Evolutionary conservation across 768 basidiomycete genomes (phyloP), one percentile per base, ranked within the genome.

Genomic region (Leccinum olivaceopallidum): DNA sequence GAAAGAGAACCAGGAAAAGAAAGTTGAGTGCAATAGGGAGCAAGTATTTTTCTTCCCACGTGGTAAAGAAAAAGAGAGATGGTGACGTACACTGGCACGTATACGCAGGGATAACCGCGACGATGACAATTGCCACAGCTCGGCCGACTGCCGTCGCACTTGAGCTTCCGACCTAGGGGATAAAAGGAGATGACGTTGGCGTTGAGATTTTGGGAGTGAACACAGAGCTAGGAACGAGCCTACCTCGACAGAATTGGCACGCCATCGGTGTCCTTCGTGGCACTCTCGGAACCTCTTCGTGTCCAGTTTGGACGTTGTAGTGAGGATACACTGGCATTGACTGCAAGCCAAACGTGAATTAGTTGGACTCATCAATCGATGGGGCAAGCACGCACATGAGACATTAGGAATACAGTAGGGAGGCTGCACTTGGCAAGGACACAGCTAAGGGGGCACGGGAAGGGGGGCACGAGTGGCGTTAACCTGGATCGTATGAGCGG

Each of bases 161-260:
- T 90, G 57, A 90, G 71, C 72, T 89, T 89, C 61, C 88, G 80
- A 6, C 85, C 88, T 89, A 64, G 48, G 9, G 44, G 28, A 49
- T 13, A 44, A 30, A 1, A 37, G 60, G 13, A 37, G 34, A 53
- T 13, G 49, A 30, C 1, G 30, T 60, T 34, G 53, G 54, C 1
- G 48, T 47, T 63, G 24, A 58, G 53, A 44, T n/a, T n/a, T 9
- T 22, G 52, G 18, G 24, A 37, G 26, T 52, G 52, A 50, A 54
- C 57, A 22, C 20, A 50, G 22, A n/a, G 36, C 55, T 16, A 26
- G 47, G 39, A 53, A 48, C 10, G 36, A 22, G 24, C 62, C 60
- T 58, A 86, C 88, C 85, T 72, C 89, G 78, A 70, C 89, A 90
- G 67, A 90, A 90, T 57, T 82, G 80, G 67, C 89, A 90, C 7